phyloP scores from a whole-genome alignment of 1,139 yeast species.

The Blastobotrys capitulatus region DNA sequence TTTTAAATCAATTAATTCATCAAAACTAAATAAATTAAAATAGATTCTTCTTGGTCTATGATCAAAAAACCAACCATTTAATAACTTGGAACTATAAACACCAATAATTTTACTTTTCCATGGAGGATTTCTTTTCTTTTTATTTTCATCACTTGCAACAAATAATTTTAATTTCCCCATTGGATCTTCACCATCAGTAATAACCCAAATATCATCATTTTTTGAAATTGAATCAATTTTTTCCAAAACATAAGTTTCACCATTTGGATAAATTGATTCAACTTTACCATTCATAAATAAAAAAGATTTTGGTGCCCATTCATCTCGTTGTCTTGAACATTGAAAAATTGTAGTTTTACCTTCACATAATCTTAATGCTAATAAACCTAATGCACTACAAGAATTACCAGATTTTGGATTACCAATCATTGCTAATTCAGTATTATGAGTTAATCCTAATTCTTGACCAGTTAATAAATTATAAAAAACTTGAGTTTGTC shows the following conservation, averaged over 20 bases:
- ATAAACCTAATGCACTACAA: background rate
- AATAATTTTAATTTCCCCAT: background rate
- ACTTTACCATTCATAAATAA: background rate
- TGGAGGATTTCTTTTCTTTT: background rate
- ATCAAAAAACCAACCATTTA: background rate
- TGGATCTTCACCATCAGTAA: background rate
- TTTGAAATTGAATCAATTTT: background rate
- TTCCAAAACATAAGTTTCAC: background rate
- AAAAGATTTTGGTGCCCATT: background rate
- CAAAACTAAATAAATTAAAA: background rate
- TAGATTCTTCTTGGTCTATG: background rate
- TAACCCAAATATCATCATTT: background rate
- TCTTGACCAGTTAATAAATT: too few relatives aligned
- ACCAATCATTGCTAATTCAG: background rate
- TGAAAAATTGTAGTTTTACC: background rate
- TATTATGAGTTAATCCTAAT: too few relatives aligned
- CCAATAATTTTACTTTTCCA: background rate
- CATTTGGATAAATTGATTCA: background rate
- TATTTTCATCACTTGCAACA: background rate
- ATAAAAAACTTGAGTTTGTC: too few relatives aligned
- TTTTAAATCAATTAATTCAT: background rate
- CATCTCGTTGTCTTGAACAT: background rate
- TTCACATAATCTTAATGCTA: background rate
- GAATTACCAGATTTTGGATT: background rate
- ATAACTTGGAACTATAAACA: background rate